A percentile compares a stretch with the other conserved stretches of the same genome.
These are phyloP conservation scores for Tarenaya hassleriana DNA, from an alignment of 345 rosid genomes.

Conservation along the genomic window DNA sequence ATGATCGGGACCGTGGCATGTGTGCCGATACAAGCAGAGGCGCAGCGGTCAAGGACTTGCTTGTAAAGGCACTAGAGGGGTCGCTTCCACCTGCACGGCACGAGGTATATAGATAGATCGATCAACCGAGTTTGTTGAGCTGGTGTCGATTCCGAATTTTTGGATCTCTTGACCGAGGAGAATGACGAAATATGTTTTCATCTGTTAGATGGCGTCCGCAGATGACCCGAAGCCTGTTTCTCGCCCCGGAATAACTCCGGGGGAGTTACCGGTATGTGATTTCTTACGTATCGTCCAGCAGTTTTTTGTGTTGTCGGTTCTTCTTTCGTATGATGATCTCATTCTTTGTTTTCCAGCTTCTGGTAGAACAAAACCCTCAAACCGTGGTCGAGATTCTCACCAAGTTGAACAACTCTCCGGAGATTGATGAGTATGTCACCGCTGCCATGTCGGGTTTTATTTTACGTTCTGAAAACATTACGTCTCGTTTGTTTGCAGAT, in stretches of 20 bases:
- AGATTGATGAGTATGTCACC: conserved; percentile 73
- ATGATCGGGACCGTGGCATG: conserved; percentile 94
- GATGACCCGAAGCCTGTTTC: conserved; percentile 86
- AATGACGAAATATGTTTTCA: conserved; percentile 16
- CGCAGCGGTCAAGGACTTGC: conserved; percentile 76
- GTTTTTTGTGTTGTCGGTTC: conserved; percentile 9
- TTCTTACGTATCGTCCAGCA: conserved; percentile 14
- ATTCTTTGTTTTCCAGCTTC: conserved; percentile 53
- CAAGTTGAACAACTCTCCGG: conserved; percentile 76
- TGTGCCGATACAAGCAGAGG: conserved; percentile 99
- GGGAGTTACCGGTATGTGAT: conserved; percentile 77
- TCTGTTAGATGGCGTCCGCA: conserved; percentile 46
- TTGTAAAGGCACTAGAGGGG: conserved; percentile 78
- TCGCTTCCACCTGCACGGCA: conserved; percentile 73
- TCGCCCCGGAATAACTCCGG: conserved; percentile 89
- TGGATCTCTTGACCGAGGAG: conserved; percentile 14
- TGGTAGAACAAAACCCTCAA: conserved; percentile 91
- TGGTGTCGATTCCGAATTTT: conserved; percentile 11
- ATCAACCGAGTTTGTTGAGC: conserved; percentile 8
- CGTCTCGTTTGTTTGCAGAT: conserved; percentile 37
- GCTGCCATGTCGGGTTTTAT: conserved; percentile 11
- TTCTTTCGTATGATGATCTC: conserved; percentile 20
- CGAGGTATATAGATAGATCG: conserved; percentile 43
- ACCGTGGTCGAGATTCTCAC: conserved; percentile 93
- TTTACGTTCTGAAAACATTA: not conserved